These are phyloP conservation scores for Suhomyces kunorum DNA, from an alignment of 1,139 yeast genomes.

Conservation along the genomic window DNA sequence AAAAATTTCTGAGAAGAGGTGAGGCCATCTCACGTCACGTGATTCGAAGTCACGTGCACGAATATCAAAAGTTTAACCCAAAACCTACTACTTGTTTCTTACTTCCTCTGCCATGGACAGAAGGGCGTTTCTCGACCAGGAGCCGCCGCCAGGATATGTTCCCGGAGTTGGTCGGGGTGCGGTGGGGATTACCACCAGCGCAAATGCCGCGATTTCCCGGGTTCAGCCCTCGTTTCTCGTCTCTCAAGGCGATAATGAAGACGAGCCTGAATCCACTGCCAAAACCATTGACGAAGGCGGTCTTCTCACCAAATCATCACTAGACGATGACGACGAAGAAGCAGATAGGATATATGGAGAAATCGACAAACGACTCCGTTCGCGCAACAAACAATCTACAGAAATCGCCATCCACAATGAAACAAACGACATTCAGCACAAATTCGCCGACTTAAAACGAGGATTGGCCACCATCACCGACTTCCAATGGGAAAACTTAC, in stretches of 20 bases:
- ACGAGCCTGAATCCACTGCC: too few relatives aligned
- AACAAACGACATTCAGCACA: conserved; percentile 22
- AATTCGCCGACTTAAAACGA: conserved; percentile 57
- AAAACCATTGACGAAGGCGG: conserved; percentile 26
- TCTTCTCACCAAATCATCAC: conserved; percentile 30
- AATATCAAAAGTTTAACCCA: background rate
- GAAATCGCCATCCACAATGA: conserved; percentile 14
- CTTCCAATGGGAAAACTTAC: conserved; percentile 79
- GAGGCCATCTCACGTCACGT: conserved; percentile 7
- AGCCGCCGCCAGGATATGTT: conserved; percentile 87
- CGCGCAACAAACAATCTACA: conserved; percentile 23
- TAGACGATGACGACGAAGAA: conserved; percentile 64
- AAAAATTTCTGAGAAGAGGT: conserved; percentile 8
- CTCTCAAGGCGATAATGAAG: conserved; percentile 30
- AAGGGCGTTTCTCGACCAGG: conserved; percentile 74
- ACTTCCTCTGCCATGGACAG: too few relatives aligned
- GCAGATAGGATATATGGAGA: conserved; percentile 71
- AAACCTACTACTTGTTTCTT: background rate
- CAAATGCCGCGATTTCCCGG: conserved; percentile 63
- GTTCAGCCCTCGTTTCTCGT: conserved; percentile 39
- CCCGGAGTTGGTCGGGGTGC: conserved; percentile 97
- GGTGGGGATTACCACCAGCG: conserved; percentile 83
- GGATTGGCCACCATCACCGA: conserved; percentile 59
- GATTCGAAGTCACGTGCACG: background rate
- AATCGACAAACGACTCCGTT: conserved; percentile 58